Evolutionary conservation across 2,329 filamentous ascomycete genomes (phyloP), one percentile per base, ranked within the genome.

Genomic region (Nigrospora sphaerica): DNA sequence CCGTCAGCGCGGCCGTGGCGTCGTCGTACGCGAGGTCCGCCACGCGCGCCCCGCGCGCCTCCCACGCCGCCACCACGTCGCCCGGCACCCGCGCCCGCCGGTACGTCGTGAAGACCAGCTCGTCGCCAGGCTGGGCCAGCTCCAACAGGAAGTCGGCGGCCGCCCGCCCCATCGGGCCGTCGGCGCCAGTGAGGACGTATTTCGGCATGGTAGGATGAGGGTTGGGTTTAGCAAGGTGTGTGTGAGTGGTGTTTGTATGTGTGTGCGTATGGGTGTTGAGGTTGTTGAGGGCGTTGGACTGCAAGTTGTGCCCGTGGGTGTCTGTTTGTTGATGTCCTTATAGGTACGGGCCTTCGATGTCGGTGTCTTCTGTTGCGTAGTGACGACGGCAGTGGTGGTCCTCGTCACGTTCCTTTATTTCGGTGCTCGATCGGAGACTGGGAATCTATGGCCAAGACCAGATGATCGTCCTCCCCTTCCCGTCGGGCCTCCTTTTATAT

Each of bases 121-220:
- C 28, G 19, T 54, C 47, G 5, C 46, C 49, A 9, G 52, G 52
- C 7, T 45, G 37, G 32, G 41, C 44, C 41, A 47, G 49, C 16
- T 51, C 44, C 10, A 52, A 34, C 19, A 49, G 51, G 31, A 46
- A 49, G 19, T 39, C 40, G 23, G 52, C 52, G 16, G 52, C 52
- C 19, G 40, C 38, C 35, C 49, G 39, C 36, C 52, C 51, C 37
- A 54, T 34, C 45, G 49, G 45, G 31, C 51, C 51, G 16, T 52
- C 50, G 28, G 46, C 51, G 35, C 51, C 51, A 28, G 48, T 48
- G 12, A 53, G 46, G 17, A 53, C 44, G 44, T 52, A 53, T 16
- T 53, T 53, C 12, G 46, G 48, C 51, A 53, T 53, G 12, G 16
- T 23, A 19, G 12, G 23, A 7, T 14, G 31, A 32, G 40, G 32